Evolutionary conservation across 257 asterid species (phyloP), one percentile per base, ranked within the genome.

Genomic region (Apocynum venetum): DNA sequence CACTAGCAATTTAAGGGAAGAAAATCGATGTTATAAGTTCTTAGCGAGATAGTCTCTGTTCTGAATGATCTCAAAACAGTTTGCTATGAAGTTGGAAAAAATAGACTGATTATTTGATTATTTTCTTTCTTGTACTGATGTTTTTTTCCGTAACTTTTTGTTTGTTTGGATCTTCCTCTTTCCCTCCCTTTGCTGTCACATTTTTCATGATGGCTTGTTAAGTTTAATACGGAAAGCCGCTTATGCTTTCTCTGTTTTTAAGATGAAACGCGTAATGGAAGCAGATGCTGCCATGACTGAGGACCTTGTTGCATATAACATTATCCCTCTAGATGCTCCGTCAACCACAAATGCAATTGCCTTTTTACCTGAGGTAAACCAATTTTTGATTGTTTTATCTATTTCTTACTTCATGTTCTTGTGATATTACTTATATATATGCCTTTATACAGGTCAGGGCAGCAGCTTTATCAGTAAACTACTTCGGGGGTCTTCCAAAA

Each of bases 271-370:
- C 40, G 90, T 95, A 86, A 93, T 95, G 88, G 94, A 90, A 86
- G 87, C 92, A 46, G 99, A 95, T 90, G 98, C 98, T 75, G 98
- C 98, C 57, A 95, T 95, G 99, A 85, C 89, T n/a, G 98, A 95
- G 84, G 99, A 95, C 89, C 76, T 89, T 83, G 85, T 91, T 74
- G 86, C 99, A 25, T 93, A 89, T 74, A 95, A 95, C 80, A 95
- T 95, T 78, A 95, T 95, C 83, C 99, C 99, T 67, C 84, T 95
- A 80, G 99, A 93, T 84, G 94, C 92, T 80, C 88, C 98, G 80
- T 81, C 87, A 52, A 76, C 89, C 53, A 84, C 99, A 79, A 93
- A 93, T 82, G 89, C 90, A 17, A 91, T 93, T 48, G 90, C 75
- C 51, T 88, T 87, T 83, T 90, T 95, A 71, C 80, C 92, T 11